Percentiles rank a stretch among this genome's conserved stretches.
These are phyloP conservation scores for Epichloe festucae DNA, from an alignment of 2,329 filamentous ascomycete genomes.

Conservation along the genomic window DNA sequence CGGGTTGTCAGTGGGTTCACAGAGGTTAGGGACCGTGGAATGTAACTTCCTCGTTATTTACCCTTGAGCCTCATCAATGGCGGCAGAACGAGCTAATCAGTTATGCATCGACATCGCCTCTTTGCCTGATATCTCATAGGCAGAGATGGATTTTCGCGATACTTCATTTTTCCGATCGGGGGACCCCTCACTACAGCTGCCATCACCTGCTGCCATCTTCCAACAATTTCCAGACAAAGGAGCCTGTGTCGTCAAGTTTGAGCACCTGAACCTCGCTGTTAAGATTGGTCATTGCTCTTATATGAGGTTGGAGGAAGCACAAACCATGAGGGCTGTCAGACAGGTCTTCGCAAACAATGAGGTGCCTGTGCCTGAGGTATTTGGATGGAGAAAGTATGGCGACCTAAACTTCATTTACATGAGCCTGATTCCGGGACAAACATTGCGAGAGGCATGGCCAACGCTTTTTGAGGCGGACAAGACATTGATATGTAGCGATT, in stretches of 20 bases:
- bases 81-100: neutral
- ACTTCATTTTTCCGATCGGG: neutral
- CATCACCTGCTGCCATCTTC: neutral
- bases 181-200: neutral
- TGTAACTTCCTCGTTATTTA: neutral
- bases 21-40: too few species aligned
- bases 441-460: constrained; percentile 11
- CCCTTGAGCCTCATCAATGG: neutral
- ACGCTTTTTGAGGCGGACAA: constrained; percentile 10
- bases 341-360: neutral
- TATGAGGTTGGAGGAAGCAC: neutral
- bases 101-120: neutral
- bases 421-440: constrained; percentile 9
- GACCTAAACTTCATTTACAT: constrained; percentile 10
- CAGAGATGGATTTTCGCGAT: neutral
- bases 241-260: neutral
- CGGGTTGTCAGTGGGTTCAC: too few species aligned
- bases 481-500: constrained; percentile 6
- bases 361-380: neutral
- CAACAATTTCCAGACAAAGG: neutral
- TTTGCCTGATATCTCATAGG: neutral
- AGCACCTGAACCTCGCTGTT: neutral
- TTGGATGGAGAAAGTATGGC: neutral
- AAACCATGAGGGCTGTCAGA: neutral
- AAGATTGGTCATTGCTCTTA: neutral